Evolutionary conservation across 2,329 filamentous ascomycete genomes (phyloP), one percentile per base, ranked within the genome.

Genomic region (Thelonectria olida): DNA sequence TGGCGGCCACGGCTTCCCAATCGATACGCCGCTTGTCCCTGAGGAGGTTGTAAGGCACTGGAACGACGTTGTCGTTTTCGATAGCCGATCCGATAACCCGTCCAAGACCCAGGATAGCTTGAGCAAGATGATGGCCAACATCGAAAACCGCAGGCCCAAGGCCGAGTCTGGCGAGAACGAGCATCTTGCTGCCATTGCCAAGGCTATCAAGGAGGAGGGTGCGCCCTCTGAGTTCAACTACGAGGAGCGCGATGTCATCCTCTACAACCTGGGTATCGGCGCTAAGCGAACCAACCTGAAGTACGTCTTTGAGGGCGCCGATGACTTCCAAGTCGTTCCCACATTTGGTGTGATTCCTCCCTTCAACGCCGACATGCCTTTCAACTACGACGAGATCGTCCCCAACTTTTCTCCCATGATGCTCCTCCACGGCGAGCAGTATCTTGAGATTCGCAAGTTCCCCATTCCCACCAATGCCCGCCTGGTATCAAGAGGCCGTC

Each of bases 361-460:
- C 72, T 97, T 98, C 82, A 91, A 91, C 80, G 90, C 93, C 62
- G 85, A 91, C 68, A 82, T 89, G 63, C 92, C 95, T 25, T 98
- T 91, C 83, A 88, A 84, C 78, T 85, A 96, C 72, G 87, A 89
- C 74, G 88, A 94, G 58, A 86, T 99, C 63, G 91, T 98, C 25
- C 93, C 94, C 77, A 97, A 98, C 85, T 99, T 97, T 84, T 93
- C 88, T 36, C 95, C 94, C 64, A 97, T 97, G 93, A 97, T 97
- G 93, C 88, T 99, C 51, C 90, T 99, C 22, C 96, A 99, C 82
- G 96, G 96, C 75, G 96, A 99, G 84, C 96, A 99, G 80, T 99
- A 94, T 81, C 92, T 99, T 66, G 96, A 99, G 81, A 87, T 99
- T 74, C 89, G 90, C 75, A 93, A 95, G 79, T 96, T 89, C 82